phyloP scores from a whole-genome alignment of 163 green algal species.

The Coccomyxa subellipsoidea region DNA sequence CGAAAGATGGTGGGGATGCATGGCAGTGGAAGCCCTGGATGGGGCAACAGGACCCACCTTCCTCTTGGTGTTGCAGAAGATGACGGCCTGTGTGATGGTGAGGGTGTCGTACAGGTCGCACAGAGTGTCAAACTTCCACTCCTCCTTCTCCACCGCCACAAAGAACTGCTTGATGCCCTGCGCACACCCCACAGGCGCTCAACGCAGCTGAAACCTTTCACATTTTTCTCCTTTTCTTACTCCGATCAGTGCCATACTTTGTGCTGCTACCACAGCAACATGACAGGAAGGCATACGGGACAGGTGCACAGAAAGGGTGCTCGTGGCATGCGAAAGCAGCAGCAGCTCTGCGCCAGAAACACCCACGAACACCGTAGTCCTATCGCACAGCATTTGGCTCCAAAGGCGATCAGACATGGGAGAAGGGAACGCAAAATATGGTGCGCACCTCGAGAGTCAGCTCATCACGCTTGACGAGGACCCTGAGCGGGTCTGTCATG shows the following conservation, averaged over 20 bases:
- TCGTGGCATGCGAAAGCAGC: no score
- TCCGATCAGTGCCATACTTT: not conserved
- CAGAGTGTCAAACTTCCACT: slow-evolving; percentile 99
- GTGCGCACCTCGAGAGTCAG: slow-evolving; percentile 90
- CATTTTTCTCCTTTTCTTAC: no score
- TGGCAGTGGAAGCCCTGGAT: not conserved
- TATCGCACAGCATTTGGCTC: no score
- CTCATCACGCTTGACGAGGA: slow-evolving; percentile 99
- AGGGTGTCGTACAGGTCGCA: slow-evolving; percentile 90
- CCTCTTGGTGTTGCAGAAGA: slow-evolving; percentile 98
- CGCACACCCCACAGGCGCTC: not conserved
- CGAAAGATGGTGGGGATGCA: no score
- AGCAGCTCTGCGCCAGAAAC: no score
- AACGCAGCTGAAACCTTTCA: not conserved
- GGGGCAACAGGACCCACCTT: slow-evolving; percentile 60
- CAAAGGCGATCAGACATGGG: no score
- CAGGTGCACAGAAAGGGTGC: no score
- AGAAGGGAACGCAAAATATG: not conserved
- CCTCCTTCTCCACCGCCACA: slow-evolving; percentile 96
- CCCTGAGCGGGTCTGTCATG: slow-evolving; percentile 96
- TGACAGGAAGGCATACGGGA: no score
- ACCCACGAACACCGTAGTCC: no score
- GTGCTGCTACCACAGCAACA: no score
- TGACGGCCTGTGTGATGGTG: slow-evolving; percentile 93
- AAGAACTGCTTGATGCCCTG: slow-evolving; percentile 99